A percentile compares a stretch with the other conserved stretches of the same genome.
Conservation (phyloP, 1,284 basidiomycete species). For the Cutaneotrichosporon sp. region DNA sequence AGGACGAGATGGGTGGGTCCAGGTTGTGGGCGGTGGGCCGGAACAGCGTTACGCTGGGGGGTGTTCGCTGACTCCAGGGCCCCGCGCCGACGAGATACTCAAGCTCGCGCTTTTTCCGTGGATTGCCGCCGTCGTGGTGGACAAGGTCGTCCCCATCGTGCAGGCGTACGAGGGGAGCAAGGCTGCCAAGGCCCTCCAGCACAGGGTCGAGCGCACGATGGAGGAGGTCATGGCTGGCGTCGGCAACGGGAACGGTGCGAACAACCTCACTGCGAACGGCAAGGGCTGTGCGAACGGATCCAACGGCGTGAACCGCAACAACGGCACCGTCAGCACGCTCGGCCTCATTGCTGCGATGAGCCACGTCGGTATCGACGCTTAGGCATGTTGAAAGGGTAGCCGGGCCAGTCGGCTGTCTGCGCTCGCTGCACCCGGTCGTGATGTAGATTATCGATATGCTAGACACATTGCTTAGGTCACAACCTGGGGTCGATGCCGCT, state of each 20-base stretch:
- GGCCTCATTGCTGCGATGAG: background rate
- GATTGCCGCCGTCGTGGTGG: background rate
- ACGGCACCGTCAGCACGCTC: too few species aligned
- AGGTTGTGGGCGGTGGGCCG: too few species aligned
- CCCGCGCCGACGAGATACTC: background rate
- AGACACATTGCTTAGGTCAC: too few species aligned
- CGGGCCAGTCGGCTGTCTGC: too few species aligned
- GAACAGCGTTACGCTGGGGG: too few species aligned
- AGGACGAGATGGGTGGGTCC: constrained; percentile 1
- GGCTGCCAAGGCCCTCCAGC: background rate
- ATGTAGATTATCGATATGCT: too few species aligned
- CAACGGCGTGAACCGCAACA: too few species aligned
- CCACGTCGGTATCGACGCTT: background rate
- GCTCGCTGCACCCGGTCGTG: too few species aligned
- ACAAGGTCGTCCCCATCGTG: background rate
- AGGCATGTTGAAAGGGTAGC: too few species aligned
- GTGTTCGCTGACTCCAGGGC: background rate
- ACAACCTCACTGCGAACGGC: too few species aligned
- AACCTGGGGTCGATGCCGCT: too few species aligned
- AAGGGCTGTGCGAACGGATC: background rate
- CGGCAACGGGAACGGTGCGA: too few species aligned
- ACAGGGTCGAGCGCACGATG: background rate
- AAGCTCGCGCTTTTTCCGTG: background rate
- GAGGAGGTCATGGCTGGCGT: background rate
- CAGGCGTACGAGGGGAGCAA: background rate